Base-by-base conservation (phyloP, 2,329 filamentous ascomycete species). In the Lasiodiplodia citricola region DNA sequence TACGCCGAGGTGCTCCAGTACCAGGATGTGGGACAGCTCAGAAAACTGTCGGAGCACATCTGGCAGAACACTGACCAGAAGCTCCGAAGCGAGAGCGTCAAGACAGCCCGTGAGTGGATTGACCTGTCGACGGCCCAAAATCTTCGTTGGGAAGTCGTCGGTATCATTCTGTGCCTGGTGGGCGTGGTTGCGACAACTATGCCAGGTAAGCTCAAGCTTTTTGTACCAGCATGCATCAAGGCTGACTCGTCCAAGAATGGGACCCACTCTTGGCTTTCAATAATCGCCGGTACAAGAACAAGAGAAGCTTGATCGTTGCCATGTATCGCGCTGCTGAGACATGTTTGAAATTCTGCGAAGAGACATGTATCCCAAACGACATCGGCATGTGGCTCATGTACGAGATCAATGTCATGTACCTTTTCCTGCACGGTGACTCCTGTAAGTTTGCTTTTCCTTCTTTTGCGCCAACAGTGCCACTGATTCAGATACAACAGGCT, bases 121-220 rank as follows among this genome's bases (percentile, higher is more conserved):
- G 70, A 73, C 18, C 74, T 74, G 6, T 77, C 77, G 1, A 81
- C 81, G 18, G 82, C 82, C 1, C 74, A 76, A 10, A 74, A 78
- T 56, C 70, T 83, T 6, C 73, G 82, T 70, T 84, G 82, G 82
- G 82, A 84, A 68, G 76, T 82, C 25, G 76, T 84, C 2, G 82
- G 81, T 0, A 75, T 80, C 8, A 73, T 83, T 2, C 72, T 81
- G 4, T 77, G 77, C 1, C 67, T 80, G 44, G 78, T 81, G 0
- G 80, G 78, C 0, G 70, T 81, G 60, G 60, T 52, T 21, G 78
- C 78, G 8, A 71, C 73, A 28, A 75, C 73, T 18, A 54, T 79
- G 5, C 74, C 73, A 70, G 75, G 76, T 76, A 58, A 57, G 68
- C 37, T 8, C 38, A 14, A 28, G 10, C 31, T 18, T 6, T 18